Evolutionary conservation across 306 rosid genomes (phyloP), one percentile per base, ranked within the genome.

Genomic region (Quercus cerris): DNA sequence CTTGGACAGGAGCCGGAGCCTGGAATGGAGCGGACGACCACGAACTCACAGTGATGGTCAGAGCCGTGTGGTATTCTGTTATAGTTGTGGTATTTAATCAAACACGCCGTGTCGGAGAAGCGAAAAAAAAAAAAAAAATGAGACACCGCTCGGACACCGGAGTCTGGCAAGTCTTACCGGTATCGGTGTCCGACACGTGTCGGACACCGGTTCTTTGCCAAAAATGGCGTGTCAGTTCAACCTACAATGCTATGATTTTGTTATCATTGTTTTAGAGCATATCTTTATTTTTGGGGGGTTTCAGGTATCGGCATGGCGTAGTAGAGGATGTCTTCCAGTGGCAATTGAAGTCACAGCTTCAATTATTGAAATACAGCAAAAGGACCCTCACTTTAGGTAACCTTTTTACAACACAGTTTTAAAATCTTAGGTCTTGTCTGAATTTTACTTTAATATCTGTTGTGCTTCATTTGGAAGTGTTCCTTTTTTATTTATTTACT

Each of bases 271-370:
- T 35, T 67, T 9, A 3, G 71, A 17, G 14, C 23, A 35, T 35
- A 19, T 35, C 30, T 18, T 38, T 56, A 19, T 58, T 18, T 19
- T 80, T 71, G 27, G 70, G 58, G 58, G 14, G 20, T 70, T 83
- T 54, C 87, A 96, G 99, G 82, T 96, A 56, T 85, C 93, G 1
- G 72, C 93, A 14, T 93, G 99, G 98, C 84, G 90, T 76, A 93
- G 94, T 84, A 89, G 97, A 69, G 98, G 98, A 68, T 88, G 91
- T 15, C 78, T 96, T 79, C 99, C 99, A 3, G 91, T 86, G 80
- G 81, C 81, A 7, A 77, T 96, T 15, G 94, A 93, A 57, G 89
- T 90, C 62, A 88, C 99, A 0, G 92, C 97, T 56, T 86, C 93
- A 1, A 88, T 93, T 9, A 73, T 96, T 28, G 93, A 93, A 84